phyloP scores from a whole-genome alignment of 2,329 filamentous ascomycete species.

The Cadophora malorum region DNA sequence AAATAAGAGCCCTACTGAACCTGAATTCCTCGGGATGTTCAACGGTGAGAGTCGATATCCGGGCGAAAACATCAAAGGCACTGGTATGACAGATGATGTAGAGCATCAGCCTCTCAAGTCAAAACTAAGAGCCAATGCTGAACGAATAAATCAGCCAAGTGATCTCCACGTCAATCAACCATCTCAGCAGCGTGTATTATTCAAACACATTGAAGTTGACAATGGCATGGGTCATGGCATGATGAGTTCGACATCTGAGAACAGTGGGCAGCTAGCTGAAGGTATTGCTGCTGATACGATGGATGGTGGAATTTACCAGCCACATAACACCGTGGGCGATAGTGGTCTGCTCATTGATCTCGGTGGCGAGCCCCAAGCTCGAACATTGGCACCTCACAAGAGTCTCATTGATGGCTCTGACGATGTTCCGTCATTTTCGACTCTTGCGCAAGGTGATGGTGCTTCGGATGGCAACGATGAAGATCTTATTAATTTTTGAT shows the following conservation, averaged over 20 bases:
- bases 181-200: neutral
- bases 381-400: neutral
- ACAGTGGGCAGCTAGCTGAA: neutral
- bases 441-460: neutral
- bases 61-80: neutral
- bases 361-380: neutral
- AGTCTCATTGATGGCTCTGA: slow-evolving; percentile 14
- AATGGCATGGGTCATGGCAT: neutral
- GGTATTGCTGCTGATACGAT: neutral
- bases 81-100: neutral
- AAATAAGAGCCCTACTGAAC: neutral
- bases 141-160: neutral
- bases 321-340: neutral
- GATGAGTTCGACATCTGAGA: neutral
- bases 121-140: neutral
- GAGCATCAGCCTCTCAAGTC: neutral
- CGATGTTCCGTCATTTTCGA: neutral
- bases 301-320: neutral
- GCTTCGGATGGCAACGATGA: neutral
- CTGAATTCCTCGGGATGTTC: too few species aligned
- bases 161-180: neutral
- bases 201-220: too few species aligned
- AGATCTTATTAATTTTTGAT: slow-evolving; percentile 1
- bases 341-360: neutral
- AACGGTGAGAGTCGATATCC: neutral